These are phyloP conservation scores for Pseudogymnoascus sp. DNA, from an alignment of 2,329 filamentous ascomycete species.

Conservation along the genomic window DNA sequence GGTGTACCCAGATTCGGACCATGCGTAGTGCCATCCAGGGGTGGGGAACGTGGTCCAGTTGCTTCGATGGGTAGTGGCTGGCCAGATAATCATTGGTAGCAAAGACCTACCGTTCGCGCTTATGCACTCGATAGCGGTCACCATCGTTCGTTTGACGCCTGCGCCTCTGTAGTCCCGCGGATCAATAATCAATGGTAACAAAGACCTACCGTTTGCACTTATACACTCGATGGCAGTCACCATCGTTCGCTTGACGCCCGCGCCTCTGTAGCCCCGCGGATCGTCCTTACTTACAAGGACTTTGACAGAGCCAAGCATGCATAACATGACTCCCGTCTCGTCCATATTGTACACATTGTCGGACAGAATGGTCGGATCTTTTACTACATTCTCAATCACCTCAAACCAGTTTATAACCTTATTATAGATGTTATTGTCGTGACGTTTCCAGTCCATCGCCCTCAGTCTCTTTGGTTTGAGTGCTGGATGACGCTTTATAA, in stretches of 20 bases:
- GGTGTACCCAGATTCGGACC: conserved; percentile 22
- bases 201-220: not conserved
- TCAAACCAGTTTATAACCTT: no score
- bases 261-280: conserved; percentile 20
- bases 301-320: conserved; percentile 23
- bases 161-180: conserved; percentile 20
- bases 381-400: no score
- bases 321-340: no score
- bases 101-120: conserved; percentile 11
- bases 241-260: conserved; percentile 20
- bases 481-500: no score
- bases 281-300: conserved; percentile 26
- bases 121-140: no score
- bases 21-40: conserved; percentile 25
- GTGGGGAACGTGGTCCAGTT: conserved; percentile 25
- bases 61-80: conserved; percentile 23
- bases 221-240: no score
- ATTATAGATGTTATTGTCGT: no score
- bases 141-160: conserved; percentile 19
- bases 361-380: no score
- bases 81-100: conserved; percentile 24
- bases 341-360: no score
- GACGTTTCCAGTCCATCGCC: not conserved
- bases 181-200: conserved; percentile 21
- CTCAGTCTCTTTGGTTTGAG: no score